A percentile compares a stretch with the other conserved stretches of the same genome.
Conservation (phyloP, 116 monocot species). For the Posidonia oceanica region DNA sequence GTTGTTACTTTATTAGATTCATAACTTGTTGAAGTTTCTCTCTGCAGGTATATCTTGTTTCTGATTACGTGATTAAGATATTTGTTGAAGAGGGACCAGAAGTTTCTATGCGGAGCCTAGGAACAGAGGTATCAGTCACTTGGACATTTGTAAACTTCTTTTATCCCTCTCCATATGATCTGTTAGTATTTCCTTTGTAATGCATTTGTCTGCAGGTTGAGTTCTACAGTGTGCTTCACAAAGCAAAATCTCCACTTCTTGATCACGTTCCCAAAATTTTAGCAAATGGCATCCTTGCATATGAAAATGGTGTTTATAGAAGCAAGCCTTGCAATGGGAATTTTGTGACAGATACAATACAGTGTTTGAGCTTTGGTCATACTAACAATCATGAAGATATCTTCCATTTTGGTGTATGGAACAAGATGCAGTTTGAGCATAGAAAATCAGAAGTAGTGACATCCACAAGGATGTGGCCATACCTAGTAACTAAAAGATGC, state of each 20-base stretch:
- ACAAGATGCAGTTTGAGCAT: constrained; percentile 52
- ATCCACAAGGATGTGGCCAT: constrained; percentile 56
- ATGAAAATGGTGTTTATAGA: constrained; percentile 34
- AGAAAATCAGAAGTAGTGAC: constrained; percentile 14
- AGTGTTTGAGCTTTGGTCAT: constrained; percentile 20
- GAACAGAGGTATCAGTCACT: constrained; percentile 60
- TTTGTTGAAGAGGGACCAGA: constrained; percentile 75
- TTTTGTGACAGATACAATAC: constrained; percentile 50
- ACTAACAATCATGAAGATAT: constrained; percentile 8
- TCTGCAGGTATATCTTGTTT: constrained; percentile 77
- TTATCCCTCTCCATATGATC: too few relatives aligned
- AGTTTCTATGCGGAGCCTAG: constrained; percentile 48
- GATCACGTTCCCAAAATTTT: constrained; percentile 69
- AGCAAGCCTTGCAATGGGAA: constrained; percentile 62
- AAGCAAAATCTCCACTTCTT: constrained; percentile 36
- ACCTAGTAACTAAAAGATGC: constrained; percentile 77
- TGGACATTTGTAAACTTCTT: not conserved
- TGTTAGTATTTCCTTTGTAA: not conserved
- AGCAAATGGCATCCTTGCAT: constrained; percentile 65
- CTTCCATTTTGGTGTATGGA: constrained; percentile 65
- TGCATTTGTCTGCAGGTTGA: constrained; percentile 46
- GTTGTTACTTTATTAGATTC: not conserved
- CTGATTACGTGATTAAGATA: constrained; percentile 78
- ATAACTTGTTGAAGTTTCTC: not conserved
- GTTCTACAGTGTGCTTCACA: constrained; percentile 63